A percentile compares a stretch with the other conserved stretches of the same genome.
These are phyloP conservation scores for Trypanosoma boissoni DNA, from an alignment of 208 protist genomes.

Conservation along the genomic window DNA sequence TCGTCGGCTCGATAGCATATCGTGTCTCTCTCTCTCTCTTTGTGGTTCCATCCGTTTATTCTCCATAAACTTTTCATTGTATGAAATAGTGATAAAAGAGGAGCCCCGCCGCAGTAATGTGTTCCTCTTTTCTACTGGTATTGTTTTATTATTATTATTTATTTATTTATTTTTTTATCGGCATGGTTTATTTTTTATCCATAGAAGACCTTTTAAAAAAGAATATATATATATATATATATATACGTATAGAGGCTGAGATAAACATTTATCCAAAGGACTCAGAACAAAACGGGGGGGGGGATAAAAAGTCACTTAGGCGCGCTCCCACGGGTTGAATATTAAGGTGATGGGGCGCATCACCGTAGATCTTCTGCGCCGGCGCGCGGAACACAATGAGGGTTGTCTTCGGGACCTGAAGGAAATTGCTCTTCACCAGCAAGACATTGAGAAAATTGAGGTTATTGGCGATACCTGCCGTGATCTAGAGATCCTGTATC, in stretches of 20 bases:
- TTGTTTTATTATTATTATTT: conserved; percentile 22
- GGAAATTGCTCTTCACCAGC: conserved; percentile 96
- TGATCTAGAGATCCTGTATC: conserved; percentile 94
- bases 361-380: conserved; percentile 91
- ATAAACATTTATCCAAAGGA: too few relatives aligned
- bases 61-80: background rate
- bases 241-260: too few relatives aligned
- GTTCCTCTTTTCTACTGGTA: background rate
- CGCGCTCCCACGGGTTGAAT: too few relatives aligned
- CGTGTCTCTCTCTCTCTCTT: conserved; percentile 1
- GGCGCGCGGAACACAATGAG: conserved; percentile 97
- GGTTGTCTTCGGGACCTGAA: conserved; percentile 92
- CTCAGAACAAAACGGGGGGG: too few relatives aligned
- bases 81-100: background rate
- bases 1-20: background rate
- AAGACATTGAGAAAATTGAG: conserved; percentile 94
- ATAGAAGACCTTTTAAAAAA: too few relatives aligned
- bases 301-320: too few relatives aligned
- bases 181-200: too few relatives aligned
- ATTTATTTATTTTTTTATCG: too few relatives aligned
- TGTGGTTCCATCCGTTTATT: too few relatives aligned
- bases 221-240: too few relatives aligned
- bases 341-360: conserved; percentile 90
- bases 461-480: conserved; percentile 79
- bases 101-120: background rate